These are phyloP conservation scores for Candolleomyces efflorescens DNA, from an alignment of 768 basidiomycete genomes.

Conservation along the genomic window DNA sequence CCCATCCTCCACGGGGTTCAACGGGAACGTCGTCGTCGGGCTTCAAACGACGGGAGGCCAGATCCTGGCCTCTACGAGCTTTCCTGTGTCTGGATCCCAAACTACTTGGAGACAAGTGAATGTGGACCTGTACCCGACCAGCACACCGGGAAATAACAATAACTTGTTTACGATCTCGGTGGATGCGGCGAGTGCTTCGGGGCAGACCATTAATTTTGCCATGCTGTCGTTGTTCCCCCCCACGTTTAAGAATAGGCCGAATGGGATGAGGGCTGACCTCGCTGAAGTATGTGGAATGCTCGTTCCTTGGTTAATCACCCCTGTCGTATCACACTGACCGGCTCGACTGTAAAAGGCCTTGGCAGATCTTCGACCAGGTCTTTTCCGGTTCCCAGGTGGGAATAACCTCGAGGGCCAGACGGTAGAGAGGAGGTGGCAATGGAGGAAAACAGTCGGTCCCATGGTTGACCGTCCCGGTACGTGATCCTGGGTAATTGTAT, in stretches of 20 bases:
- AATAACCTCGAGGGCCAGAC: constrained; percentile 66
- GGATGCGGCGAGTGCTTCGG: constrained; percentile 35
- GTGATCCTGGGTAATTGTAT: background rate
- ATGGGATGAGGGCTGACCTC: constrained; percentile 60
- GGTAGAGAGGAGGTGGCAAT: constrained; percentile 53
- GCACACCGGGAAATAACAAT: constrained; percentile 33
- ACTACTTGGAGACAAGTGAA: constrained; percentile 48
- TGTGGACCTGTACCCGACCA: constrained; percentile 37
- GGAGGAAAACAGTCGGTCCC: constrained; percentile 60
- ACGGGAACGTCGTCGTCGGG: constrained; percentile 36
- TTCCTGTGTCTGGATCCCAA: constrained; percentile 36
- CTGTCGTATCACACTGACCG: background rate
- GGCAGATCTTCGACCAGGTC: constrained; percentile 49
- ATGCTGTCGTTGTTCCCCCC: constrained; percentile 67
- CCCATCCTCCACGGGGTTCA: constrained; percentile 37
- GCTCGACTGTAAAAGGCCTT: constrained; percentile 38
- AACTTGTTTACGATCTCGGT: constrained; percentile 55
- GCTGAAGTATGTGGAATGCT: constrained; percentile 37
- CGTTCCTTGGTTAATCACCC: background rate
- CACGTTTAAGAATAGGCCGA: constrained; percentile 54
- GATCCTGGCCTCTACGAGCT: constrained; percentile 36
- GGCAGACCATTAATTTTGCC: constrained; percentile 49
- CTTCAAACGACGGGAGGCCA: constrained; percentile 43
- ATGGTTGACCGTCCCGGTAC: constrained; percentile 40
- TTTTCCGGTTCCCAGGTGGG: constrained; percentile 68